Evolutionary conservation across 2,329 filamentous ascomycete species (phyloP).

Genomic region (Aspergillus fischeri): DNA sequence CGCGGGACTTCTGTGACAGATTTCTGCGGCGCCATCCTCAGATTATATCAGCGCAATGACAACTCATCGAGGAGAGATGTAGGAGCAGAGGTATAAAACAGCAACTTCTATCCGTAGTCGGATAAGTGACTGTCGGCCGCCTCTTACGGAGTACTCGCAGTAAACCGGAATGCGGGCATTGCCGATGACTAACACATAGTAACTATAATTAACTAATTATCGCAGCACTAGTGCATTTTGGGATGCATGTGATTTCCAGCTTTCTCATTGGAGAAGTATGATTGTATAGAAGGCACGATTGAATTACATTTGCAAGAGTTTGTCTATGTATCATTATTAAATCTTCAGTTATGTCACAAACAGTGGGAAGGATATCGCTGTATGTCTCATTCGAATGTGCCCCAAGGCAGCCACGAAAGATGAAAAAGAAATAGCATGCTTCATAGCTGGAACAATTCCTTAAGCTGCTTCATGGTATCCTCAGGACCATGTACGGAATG

Average conservation of each 20-base stretch:
- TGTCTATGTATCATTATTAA: neutral
- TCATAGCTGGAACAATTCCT: conserved; percentile 71
- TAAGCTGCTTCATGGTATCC: conserved; percentile 75
- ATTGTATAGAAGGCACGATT: neutral
- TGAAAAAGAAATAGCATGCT: neutral
- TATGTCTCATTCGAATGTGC: neutral
- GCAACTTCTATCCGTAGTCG: neutral
- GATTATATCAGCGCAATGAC: neutral
- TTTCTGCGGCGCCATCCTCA: conserved; percentile 39
- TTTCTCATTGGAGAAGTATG: neutral
- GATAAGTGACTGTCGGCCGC: neutral
- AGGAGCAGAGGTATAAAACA: neutral
- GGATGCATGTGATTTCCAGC: neutral
- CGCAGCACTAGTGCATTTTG: neutral
- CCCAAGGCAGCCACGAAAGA: neutral
- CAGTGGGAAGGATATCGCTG: neutral
- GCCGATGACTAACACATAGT: conserved; percentile 3
- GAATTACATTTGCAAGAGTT: neutral
- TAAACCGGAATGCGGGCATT: neutral
- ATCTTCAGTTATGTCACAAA: neutral
- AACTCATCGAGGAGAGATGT: neutral
- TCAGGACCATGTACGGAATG: conserved; percentile 78
- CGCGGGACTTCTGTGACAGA: conserved; percentile 42
- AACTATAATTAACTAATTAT: neutral
- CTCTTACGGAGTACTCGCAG: neutral